Conservation (phyloP, 2,329 filamentous ascomycete species). For the Penicillium sp. region DNA sequence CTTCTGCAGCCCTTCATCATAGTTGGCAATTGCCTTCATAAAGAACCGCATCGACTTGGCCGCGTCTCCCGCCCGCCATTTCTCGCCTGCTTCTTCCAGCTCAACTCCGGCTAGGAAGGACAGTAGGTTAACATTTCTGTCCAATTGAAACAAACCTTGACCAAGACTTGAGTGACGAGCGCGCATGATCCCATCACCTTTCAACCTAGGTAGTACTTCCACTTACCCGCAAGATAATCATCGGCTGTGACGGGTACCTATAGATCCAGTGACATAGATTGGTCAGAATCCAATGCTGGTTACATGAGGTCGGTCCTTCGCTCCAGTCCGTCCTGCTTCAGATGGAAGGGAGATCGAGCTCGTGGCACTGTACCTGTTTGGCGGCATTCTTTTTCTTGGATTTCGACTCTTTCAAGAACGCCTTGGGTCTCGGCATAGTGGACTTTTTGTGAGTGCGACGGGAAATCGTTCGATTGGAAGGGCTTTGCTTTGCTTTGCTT, state of each 20-base stretch:
- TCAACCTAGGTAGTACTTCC: too few species aligned
- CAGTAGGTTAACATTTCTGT: too few species aligned
- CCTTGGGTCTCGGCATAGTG: slow-evolving; percentile 37
- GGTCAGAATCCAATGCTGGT: neutral
- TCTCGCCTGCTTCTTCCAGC: slow-evolving; percentile 65
- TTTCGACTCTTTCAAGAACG: slow-evolving; percentile 39
- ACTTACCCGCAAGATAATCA: slow-evolving; percentile 57
- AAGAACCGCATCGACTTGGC: slow-evolving; percentile 56
- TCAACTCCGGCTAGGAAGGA: slow-evolving; percentile 53
- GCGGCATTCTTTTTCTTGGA: slow-evolving; percentile 36
- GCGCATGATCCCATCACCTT: too few species aligned
- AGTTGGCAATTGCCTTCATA: slow-evolving; percentile 59
- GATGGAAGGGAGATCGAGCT: neutral
- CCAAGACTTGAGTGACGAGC: too few species aligned
- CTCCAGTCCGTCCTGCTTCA: neutral
- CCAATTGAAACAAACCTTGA: too few species aligned
- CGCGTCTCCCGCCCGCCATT: slow-evolving; percentile 67
- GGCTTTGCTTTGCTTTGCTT: neutral
- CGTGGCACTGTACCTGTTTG: slow-evolving; percentile 30
- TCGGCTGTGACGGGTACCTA: slow-evolving; percentile 57
- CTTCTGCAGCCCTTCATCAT: slow-evolving; percentile 56
- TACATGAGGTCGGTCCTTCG: neutral
- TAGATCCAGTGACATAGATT: neutral
- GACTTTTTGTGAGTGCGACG: neutral
- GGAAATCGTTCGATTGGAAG: neutral